Conservation (phyloP, 495 filamentous ascomycete species). For the Niebla homalea region DNA sequence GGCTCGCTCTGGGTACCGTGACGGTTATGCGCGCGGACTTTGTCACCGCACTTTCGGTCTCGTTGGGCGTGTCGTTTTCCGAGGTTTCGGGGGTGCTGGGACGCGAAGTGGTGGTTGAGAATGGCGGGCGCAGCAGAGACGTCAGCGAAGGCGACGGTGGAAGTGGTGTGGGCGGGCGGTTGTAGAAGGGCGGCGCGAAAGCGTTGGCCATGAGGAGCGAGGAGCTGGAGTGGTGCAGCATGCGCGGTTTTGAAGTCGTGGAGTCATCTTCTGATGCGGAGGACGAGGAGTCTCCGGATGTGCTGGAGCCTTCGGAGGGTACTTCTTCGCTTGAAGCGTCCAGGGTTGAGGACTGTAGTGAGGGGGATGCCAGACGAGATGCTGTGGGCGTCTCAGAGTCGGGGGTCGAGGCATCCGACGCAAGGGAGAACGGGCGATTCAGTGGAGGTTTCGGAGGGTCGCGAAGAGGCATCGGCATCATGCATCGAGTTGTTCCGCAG, state of each 20-base stretch:
- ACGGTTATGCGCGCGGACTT: conserved; percentile 50
- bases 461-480: too few relatives aligned
- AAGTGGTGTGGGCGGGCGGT: conserved; percentile 73
- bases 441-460: too few relatives aligned
- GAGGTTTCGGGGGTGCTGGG: conserved; percentile 87
- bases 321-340: background rate
- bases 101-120: conserved; percentile 58
- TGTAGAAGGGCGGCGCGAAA: conserved; percentile 82
- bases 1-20: conserved; percentile 73
- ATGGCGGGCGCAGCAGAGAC: conserved; percentile 73
- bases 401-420: too few relatives aligned
- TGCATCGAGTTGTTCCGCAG: too few relatives aligned
- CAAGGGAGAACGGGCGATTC: too few relatives aligned
- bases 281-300: conserved; percentile 1
- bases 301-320: background rate
- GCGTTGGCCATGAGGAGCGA: conserved; percentile 30
- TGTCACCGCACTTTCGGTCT: conserved; percentile 49
- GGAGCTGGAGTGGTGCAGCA: conserved; percentile 21
- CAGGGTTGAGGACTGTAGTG: background rate
- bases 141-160: conserved; percentile 90
- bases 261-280: conserved; percentile 3
- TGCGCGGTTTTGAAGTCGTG: background rate
- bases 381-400: too few relatives aligned
- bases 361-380: too few relatives aligned
- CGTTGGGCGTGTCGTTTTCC: conserved; percentile 59